These are phyloP conservation scores for Rhodotorula sp. DNA, from an alignment of 1,284 basidiomycete genomes.

Conservation along the genomic window DNA sequence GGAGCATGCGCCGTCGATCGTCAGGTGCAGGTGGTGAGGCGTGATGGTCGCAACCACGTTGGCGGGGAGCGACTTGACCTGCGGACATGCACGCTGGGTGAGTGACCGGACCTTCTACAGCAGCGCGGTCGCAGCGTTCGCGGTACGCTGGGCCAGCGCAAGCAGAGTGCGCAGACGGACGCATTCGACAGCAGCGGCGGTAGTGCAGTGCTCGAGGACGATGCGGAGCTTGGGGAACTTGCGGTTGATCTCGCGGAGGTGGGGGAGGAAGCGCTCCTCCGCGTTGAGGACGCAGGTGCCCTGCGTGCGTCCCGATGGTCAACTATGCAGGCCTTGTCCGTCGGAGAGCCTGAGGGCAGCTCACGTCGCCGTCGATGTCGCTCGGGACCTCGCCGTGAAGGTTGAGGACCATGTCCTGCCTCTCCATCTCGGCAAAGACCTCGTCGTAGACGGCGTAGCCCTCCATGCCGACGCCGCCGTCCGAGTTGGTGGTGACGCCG, in stretches of 20 bases:
- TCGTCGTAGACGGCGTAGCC: constrained; percentile 94
- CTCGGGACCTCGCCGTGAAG: constrained; percentile 97
- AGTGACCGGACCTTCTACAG: no score
- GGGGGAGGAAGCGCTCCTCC: constrained; percentile 84
- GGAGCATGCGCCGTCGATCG: constrained; percentile 96
- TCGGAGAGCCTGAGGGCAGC: no score
- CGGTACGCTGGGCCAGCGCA: no score
- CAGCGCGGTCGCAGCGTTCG: no score
- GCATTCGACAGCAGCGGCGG: constrained; percentile 87
- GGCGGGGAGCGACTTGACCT: constrained; percentile 72
- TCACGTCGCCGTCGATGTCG: constrained; percentile 68
- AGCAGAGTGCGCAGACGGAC: constrained; percentile 49
- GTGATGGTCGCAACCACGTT: constrained; percentile 98
- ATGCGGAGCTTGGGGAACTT: constrained; percentile 92
- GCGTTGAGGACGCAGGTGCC: constrained; percentile 94
- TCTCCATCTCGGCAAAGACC: constrained; percentile 93
- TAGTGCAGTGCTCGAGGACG: constrained; percentile 99
- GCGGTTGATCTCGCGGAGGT: constrained; percentile 78
- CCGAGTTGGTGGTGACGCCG: constrained; percentile 97
- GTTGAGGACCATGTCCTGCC: constrained; percentile 90
- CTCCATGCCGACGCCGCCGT: constrained; percentile 80
- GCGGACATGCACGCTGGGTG: background rate
- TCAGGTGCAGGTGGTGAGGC: constrained; percentile 90
- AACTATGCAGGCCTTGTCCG: background rate
- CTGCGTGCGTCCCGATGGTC: constrained; percentile 51